Conservation (phyloP, 257 asterid species). For the Gentiana straminea region DNA sequence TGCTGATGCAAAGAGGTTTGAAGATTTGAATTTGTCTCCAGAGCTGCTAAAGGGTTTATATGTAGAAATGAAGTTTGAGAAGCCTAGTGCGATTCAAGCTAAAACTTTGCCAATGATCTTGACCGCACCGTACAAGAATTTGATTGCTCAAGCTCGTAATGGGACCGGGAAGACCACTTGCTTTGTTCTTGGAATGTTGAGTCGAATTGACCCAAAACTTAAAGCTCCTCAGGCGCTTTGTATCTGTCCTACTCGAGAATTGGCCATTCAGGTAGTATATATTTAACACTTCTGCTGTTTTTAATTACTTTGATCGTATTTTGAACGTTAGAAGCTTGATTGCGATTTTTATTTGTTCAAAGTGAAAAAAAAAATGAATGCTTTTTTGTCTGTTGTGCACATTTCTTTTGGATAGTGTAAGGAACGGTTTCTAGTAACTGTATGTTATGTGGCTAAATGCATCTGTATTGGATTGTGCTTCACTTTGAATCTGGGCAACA, state of each 20-base stretch:
- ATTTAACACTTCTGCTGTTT: not conserved
- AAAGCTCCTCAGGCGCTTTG: slow-evolving; percentile 89
- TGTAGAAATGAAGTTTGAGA: slow-evolving; percentile 71
- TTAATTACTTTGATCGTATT: not conserved
- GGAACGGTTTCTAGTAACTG: too few species aligned
- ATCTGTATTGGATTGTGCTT: too few species aligned
- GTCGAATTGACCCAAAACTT: slow-evolving; percentile 65
- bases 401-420: too few species aligned
- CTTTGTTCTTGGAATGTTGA: slow-evolving; percentile 94
- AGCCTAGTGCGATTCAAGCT: slow-evolving; percentile 79
- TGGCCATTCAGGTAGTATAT: slow-evolving; percentile 72
- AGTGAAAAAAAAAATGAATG: not conserved
- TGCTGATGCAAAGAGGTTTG: slow-evolving; percentile 65
- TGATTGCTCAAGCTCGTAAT: slow-evolving; percentile 95
- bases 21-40: slow-evolving; percentile 65
- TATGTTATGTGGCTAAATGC: too few species aligned
- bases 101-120: slow-evolving; percentile 89
- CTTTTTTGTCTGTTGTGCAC: too few species aligned
- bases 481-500: too few species aligned
- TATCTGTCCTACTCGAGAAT: slow-evolving; percentile 92
- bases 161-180: slow-evolving; percentile 98
- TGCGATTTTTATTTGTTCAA: not conserved
- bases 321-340: not conserved
- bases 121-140: slow-evolving; percentile 70
- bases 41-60: slow-evolving; percentile 79